These are phyloP conservation scores for Aspergillus vadensis DNA, from an alignment of 2,329 filamentous ascomycete genomes.

Conservation along the genomic window DNA sequence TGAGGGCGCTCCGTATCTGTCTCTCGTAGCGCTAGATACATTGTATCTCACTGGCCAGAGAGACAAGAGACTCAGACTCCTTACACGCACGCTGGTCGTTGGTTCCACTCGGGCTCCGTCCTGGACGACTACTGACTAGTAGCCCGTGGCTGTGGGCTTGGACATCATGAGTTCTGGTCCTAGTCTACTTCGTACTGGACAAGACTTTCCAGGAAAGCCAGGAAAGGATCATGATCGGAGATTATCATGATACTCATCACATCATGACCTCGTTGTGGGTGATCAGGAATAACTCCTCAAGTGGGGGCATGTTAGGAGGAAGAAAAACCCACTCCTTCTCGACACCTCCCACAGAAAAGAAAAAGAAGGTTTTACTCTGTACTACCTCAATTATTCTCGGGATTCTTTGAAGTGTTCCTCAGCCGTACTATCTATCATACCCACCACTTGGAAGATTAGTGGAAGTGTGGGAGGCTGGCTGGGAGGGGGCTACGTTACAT, in stretches of 20 bases:
- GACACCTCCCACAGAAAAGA: too few relatives aligned
- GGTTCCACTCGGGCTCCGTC: background rate
- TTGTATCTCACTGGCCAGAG: too few relatives aligned
- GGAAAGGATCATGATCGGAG: constrained; percentile 1
- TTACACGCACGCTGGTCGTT: background rate
- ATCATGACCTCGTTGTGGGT: background rate
- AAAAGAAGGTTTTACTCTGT: too few relatives aligned
- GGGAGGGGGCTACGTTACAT: background rate
- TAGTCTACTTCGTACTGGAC: too few relatives aligned
- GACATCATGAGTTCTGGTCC: background rate
- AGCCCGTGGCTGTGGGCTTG: background rate
- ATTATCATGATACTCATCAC: background rate
- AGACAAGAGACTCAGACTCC: too few relatives aligned
- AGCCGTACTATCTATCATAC: background rate
- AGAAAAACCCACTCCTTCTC: too few relatives aligned
- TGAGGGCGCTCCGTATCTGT: constrained; percentile 1
- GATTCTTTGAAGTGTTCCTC: background rate
- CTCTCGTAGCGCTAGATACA: background rate
- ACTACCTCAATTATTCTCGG: background rate
- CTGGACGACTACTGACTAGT: background rate
- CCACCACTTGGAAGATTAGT: background rate
- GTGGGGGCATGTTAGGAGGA: background rate
- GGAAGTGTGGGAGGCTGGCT: background rate
- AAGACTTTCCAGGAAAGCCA: background rate
- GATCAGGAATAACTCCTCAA: background rate